Conservation (phyloP, 1,284 basidiomycete species). For the Serendipita sp. region DNA sequence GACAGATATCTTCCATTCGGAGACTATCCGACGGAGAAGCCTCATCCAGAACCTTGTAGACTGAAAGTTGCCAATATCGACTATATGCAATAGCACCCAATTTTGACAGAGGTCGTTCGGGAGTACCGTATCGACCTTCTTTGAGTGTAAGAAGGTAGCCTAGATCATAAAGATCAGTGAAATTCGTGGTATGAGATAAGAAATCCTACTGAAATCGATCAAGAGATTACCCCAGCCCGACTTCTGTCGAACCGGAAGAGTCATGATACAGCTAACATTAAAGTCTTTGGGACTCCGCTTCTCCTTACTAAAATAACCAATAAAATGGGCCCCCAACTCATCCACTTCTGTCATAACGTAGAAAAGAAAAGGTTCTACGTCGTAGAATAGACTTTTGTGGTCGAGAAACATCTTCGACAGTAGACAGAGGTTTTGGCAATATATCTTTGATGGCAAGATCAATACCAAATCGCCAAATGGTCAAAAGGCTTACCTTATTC, state of each 20-base stretch:
- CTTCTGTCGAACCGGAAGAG: slow-evolving; percentile 85
- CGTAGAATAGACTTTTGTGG: slow-evolving; percentile 98
- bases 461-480: background rate
- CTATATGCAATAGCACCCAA: slow-evolving; percentile 85
- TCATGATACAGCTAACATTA: slow-evolving; percentile 99
- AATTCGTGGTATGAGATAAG: slow-evolving; percentile 7
- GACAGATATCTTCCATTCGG: slow-evolving; percentile 82
- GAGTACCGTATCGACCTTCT: slow-evolving; percentile 75
- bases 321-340: slow-evolving; percentile 81
- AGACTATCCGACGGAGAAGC: slow-evolving; percentile 49
- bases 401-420: slow-evolving; percentile 99
- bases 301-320: slow-evolving; percentile 99
- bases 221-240: slow-evolving; percentile 90
- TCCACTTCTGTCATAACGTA: slow-evolving; percentile 94
- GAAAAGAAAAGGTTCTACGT: slow-evolving; percentile 98
- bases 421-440: slow-evolving; percentile 98
- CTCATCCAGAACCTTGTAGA: slow-evolving; percentile 67
- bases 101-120: slow-evolving; percentile 84
- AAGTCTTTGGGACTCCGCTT: slow-evolving; percentile 91
- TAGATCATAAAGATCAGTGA: slow-evolving; percentile 22
- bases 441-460: slow-evolving; percentile 45
- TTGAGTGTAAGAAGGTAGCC: slow-evolving; percentile 95
- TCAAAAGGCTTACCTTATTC: slow-evolving; percentile 57
- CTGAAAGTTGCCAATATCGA: slow-evolving; percentile 89
- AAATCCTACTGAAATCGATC: slow-evolving; percentile 88